Evolutionary conservation across 768 basidiomycete genomes (phyloP), one percentile per base, ranked within the genome.

Genomic region (Xerocomellus amylosporus): DNA sequence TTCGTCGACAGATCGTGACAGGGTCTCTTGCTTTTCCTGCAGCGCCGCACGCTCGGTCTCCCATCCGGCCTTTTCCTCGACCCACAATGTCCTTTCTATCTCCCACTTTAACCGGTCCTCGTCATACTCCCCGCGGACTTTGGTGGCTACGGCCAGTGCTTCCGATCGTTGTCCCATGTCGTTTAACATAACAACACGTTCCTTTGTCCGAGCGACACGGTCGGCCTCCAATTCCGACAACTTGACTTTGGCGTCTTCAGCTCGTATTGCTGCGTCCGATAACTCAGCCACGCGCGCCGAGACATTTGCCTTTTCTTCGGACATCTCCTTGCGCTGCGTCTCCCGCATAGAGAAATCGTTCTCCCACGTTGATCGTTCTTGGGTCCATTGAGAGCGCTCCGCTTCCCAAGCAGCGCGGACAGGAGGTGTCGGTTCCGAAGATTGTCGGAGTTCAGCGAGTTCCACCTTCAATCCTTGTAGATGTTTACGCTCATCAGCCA

Each of bases 11-110:
- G 59, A 63, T 10, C 42, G 57, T 6, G 28, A 57, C 34, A 58
- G 19, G 2, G 22, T 42, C 28, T 59, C 63, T 14, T 71, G 58
- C 7, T 73, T 58, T 58, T 70, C 60, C 14, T 55, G 46, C 51
- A 55, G 61, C 49, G 17, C 43, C 36, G 26, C 40, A 12, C 71
- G 68, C 53, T 80, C 75, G 0, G 54, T 52, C 37, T 71, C 71
- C 76, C 76, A 76, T 10, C 49, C 54, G 0, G 51, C 55, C 39
- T 64, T 66, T 46, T 73, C 71, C 19, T 61, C 64, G 13, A 42
- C 53, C 49, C 61, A 56, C 7, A 28, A 34, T 20, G 24, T 20
- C 34, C 45, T 58, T 41, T 54, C 59, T 8, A 37, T 20, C 30
- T 58, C 64, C 70, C 61, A 61, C 26, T 56, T 53, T 8, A 34